These are phyloP conservation scores for Botrytis deweyae DNA, from an alignment of 2,329 filamentous ascomycete genomes.

Conservation along the genomic window DNA sequence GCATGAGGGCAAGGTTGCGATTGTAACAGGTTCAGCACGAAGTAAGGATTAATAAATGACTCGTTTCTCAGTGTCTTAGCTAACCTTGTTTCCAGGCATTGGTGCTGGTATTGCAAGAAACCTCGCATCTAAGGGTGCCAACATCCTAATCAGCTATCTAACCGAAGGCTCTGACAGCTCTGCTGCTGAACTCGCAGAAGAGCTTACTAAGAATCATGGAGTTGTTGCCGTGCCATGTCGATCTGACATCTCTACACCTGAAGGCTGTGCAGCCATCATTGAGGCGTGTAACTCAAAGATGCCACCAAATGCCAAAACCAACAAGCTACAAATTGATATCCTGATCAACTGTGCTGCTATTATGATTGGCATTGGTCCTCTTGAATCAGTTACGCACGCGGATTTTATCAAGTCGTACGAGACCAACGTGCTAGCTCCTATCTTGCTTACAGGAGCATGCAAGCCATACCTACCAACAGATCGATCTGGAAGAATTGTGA, in stretches of 20 bases:
- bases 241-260: slow-evolving; percentile 65
- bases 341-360: slow-evolving; percentile 81
- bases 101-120: slow-evolving; percentile 61
- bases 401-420: slow-evolving; percentile 71
- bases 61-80: background rate
- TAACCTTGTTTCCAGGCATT: slow-evolving; percentile 57
- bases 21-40: slow-evolving; percentile 74
- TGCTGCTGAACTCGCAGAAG: slow-evolving; percentile 52
- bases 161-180: slow-evolving; percentile 54
- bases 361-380: slow-evolving; percentile 57
- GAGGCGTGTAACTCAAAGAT: slow-evolving; percentile 46
- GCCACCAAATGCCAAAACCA: slow-evolving; percentile 38
- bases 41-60: slow-evolving; percentile 47
- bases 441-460: slow-evolving; percentile 72
- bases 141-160: slow-evolving; percentile 62
- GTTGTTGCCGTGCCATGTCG: slow-evolving; percentile 63
- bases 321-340: slow-evolving; percentile 70
- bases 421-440: slow-evolving; percentile 76
- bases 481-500: slow-evolving; percentile 62
- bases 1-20: slow-evolving; percentile 66
- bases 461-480: slow-evolving; percentile 66
- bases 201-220: slow-evolving; percentile 54
- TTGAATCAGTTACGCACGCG: slow-evolving; percentile 58
- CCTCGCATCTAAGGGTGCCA: slow-evolving; percentile 63
- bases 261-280: slow-evolving; percentile 59